Base-by-base conservation (phyloP, 2,329 filamentous ascomycete genomes). In the Aureobasidium zeae region DNA sequence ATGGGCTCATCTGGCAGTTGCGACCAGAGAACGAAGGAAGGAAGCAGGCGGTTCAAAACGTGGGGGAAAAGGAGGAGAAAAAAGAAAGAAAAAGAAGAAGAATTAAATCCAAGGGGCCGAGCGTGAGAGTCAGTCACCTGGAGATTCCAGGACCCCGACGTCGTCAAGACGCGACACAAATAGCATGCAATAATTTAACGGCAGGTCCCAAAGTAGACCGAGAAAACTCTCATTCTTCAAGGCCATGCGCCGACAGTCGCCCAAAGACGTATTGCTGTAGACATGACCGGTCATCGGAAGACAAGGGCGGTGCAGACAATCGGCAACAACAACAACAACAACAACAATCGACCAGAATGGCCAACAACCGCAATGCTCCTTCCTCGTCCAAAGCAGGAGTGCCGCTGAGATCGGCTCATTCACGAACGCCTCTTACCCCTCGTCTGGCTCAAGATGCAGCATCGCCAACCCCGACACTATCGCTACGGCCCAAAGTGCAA, bases 381-480 rank as follows among this genome's bases (percentile, higher is more conserved):
- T 6, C 17, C 5, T 16, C 34, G 9, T 25, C 20, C 9, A 66
- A n/a, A n/a, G n/a, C 69, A 56, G 71, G 71, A 53, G 71, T 71
- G 58, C 76, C 79, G 29, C 72, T 82, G 57, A 80, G 80, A 66
- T 83, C 85, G 42, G 74, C 78, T 47, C 76, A 87, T 61, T 72
- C 63, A 49, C 74, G 73, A 56, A 60, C 68, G 15, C 76, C 76
- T 33, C 57, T 80, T 48, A 77, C 77, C 13, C 77, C 79, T 11
- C 73, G 76, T 54, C 66, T 80, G 41, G 55, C 57, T 51, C 50
- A 48, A 28, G 47, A 31, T 20, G 32, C 57, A 4, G 48, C 55
- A 15, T 31, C 26, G 15, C 11, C 44, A 12, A 41, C 34, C n/a
- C 19, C 44, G 24, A 24, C 35, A 28, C 30, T 31, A 17, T 31